These are phyloP conservation scores for Astrothelium macrocarpum DNA, from an alignment of 495 filamentous ascomycete genomes.

Conservation along the genomic window DNA sequence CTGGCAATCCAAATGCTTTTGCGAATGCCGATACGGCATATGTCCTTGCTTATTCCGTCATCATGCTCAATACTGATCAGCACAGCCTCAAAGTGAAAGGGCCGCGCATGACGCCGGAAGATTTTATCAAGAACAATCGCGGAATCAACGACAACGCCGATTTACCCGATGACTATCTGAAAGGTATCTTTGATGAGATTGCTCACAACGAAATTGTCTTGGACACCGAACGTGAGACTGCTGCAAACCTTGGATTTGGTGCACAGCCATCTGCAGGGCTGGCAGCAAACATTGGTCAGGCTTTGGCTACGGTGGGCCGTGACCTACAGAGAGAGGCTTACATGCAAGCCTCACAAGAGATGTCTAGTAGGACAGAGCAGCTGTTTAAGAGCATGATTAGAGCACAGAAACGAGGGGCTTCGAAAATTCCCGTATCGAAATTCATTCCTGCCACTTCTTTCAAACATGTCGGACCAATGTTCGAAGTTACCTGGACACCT, in stretches of 20 bases:
- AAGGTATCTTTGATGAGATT: conserved; percentile 87
- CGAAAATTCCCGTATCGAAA: conserved; percentile 56
- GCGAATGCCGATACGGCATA: conserved; percentile 98
- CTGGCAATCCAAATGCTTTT: conserved; percentile 92
- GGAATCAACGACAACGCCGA: conserved; percentile 97
- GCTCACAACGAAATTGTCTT: conserved; percentile 85
- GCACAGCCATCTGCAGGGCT: conserved; percentile 57
- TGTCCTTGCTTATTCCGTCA: conserved; percentile 89
- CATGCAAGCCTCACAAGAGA: conserved; percentile 88
- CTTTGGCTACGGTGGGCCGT: conserved; percentile 78
- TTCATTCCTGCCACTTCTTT: conserved; percentile 90
- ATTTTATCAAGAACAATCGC: conserved; percentile 97
- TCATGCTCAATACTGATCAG: conserved; percentile 60
- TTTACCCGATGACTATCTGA: conserved; percentile 84
- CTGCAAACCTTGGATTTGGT: conserved; percentile 58
- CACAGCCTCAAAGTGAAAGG: conserved; percentile 81
- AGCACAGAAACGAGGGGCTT: conserved; percentile 67
- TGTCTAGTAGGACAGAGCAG: conserved; percentile 79
- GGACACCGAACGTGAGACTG: conserved; percentile 78
- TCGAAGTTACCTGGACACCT: conserved; percentile 98
- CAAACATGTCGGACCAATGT: conserved; percentile 95
- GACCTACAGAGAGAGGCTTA: conserved; percentile 91
- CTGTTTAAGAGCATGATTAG: conserved; percentile 83
- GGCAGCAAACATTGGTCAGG: conserved; percentile 79
- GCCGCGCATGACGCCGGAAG: conserved; percentile 80